These are phyloP conservation scores for Sporisorium reilianum DNA, from an alignment of 1,284 basidiomycete species.

Conservation along the genomic window DNA sequence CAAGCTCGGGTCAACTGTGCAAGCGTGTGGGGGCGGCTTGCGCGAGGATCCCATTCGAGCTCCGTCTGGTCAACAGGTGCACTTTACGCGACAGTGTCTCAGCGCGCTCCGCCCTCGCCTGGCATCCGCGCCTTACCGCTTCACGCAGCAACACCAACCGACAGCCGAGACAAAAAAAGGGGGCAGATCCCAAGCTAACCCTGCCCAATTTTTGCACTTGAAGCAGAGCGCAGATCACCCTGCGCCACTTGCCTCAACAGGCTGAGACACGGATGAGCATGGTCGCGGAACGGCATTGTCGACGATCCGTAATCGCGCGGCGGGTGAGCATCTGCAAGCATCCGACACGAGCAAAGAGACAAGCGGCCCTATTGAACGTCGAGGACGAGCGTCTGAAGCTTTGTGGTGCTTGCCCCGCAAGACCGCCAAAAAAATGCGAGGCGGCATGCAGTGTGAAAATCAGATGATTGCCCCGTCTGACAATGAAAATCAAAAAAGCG, in stretches of 20 bases:
- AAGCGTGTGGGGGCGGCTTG: background rate
- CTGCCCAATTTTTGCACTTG: too few relatives aligned
- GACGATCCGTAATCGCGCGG: too few relatives aligned
- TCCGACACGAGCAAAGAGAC: too few relatives aligned
- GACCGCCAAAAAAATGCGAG: too few relatives aligned
- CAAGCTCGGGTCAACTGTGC: constrained; percentile 1
- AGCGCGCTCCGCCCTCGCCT: constrained; percentile 1
- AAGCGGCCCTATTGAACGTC: background rate
- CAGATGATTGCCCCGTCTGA: background rate
- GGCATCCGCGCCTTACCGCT: background rate
- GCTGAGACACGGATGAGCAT: too few relatives aligned
- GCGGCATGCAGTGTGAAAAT: background rate
- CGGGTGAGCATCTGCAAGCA: too few relatives aligned
- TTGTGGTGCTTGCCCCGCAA: background rate
- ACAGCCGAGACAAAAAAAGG: background rate
- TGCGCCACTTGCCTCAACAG: background rate
- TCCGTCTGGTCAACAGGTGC: background rate
- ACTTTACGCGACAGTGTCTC: constrained; percentile 1
- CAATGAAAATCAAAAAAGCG: background rate
- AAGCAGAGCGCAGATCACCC: background rate
- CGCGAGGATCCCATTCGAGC: background rate
- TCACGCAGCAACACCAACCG: background rate
- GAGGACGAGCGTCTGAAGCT: background rate
- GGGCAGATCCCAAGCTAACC: too few relatives aligned
- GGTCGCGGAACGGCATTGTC: background rate